These are phyloP conservation scores for Aspergillus transmontanensis DNA, from an alignment of 2,329 filamentous ascomycete species.

Conservation along the genomic window DNA sequence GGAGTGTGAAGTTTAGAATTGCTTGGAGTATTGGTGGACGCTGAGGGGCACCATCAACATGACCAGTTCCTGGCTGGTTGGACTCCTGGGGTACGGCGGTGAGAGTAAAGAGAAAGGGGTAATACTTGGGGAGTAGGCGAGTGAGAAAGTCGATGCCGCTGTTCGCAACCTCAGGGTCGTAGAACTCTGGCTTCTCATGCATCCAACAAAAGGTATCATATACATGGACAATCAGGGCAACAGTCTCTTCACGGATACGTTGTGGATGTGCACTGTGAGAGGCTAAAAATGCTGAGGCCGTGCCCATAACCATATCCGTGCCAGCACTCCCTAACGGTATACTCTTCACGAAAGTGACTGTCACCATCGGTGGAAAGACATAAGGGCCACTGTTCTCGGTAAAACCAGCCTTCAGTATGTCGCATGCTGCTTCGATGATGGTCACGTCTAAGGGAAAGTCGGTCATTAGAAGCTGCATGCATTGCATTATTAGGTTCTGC, in stretches of 20 bases:
- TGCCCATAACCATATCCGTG: conserved; percentile 48
- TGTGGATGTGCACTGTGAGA: conserved; percentile 42
- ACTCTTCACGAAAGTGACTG: conserved; percentile 44
- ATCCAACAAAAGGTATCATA: conserved; percentile 42
- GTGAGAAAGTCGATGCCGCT: conserved; percentile 50
- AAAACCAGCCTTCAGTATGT: conserved; percentile 49
- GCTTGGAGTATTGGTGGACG: conserved; percentile 34
- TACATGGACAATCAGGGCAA: conserved; percentile 42
- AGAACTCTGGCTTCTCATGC: conserved; percentile 35
- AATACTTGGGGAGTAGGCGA: conserved; percentile 46
- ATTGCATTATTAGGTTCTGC: conserved; percentile 43
- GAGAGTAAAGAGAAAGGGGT: conserved; percentile 40
- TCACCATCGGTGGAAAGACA: conserved; percentile 46
- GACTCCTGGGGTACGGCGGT: conserved; percentile 25
- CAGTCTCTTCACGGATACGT: conserved; percentile 36
- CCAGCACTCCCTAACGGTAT: conserved; percentile 43
- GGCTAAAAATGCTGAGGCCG: conserved; percentile 49
- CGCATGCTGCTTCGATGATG: conserved; percentile 50
- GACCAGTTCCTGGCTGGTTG: conserved; percentile 1
- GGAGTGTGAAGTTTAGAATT: conserved; percentile 45
- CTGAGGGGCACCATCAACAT: conserved; percentile 12
- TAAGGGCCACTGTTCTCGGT: conserved; percentile 48
- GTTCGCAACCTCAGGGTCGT: conserved; percentile 47
- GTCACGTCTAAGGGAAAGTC: conserved; percentile 43
- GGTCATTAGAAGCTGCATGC: conserved; percentile 43